Evolutionary conservation across 1,139 yeast genomes (phyloP).

Genomic region (Scheffersomyces lignicola): DNA sequence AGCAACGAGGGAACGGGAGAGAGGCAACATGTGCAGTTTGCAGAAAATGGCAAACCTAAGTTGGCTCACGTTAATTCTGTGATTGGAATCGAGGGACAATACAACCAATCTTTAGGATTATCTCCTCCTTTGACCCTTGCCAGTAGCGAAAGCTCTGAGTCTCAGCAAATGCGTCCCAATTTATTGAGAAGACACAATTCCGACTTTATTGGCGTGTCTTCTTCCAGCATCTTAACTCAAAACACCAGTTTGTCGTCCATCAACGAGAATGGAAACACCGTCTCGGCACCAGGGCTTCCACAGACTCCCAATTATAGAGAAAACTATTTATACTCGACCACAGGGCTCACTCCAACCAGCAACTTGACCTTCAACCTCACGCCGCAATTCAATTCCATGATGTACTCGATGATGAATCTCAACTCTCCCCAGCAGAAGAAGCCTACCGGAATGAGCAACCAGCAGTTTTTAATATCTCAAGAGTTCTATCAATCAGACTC

Average conservation of each 20-base stretch:
- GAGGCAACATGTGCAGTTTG: background rate
- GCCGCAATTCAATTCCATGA: conserved; percentile 45
- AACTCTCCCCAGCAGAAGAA: conserved; percentile 35
- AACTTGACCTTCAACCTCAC: conserved; percentile 35
- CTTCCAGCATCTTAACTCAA: conserved; percentile 12
- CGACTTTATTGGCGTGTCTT: conserved; percentile 24
- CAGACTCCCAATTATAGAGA: conserved; percentile 41
- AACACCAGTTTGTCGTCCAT: conserved; percentile 14
- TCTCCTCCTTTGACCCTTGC: background rate
- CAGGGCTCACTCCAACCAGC: conserved; percentile 35
- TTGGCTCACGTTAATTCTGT: conserved; percentile 30
- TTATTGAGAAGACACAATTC: conserved; percentile 33
- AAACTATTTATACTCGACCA: conserved; percentile 26
- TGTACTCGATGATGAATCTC: conserved; percentile 39
- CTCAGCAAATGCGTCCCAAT: conserved; percentile 12
- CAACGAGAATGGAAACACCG: conserved; percentile 16
- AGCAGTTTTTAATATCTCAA: background rate
- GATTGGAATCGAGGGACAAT: conserved; percentile 30
- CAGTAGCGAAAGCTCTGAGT: background rate
- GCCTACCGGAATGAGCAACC: conserved; percentile 1
- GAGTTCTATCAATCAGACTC: conserved; percentile 5
- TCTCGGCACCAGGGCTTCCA: conserved; percentile 19
- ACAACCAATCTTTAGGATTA: conserved; percentile 9
- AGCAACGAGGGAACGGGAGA: background rate
- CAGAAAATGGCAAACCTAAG: conserved; percentile 17